phyloP scores from a whole-genome alignment of 202 grass and related monocot species.

The Saccharum hybrid region DNA sequence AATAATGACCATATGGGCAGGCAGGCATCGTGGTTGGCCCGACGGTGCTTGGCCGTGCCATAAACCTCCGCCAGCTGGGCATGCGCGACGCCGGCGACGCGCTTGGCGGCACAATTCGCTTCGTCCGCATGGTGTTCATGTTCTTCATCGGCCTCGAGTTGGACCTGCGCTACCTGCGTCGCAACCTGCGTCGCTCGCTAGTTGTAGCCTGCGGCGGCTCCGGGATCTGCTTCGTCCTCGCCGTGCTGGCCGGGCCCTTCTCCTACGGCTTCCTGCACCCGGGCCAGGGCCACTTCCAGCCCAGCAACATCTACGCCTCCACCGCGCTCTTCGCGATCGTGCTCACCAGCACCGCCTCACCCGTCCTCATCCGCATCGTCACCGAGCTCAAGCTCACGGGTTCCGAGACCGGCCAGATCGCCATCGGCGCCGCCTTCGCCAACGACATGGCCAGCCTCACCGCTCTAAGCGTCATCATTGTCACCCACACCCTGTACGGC shows the following conservation, averaged over 20 bases:
- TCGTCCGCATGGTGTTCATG: conserved; percentile 62
- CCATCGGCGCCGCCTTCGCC: conserved; percentile 67
- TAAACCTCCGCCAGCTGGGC: conserved; percentile 36
- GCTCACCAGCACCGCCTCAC: conserved; percentile 57
- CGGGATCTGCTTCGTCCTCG: conserved; percentile 38
- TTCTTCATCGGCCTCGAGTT: conserved; percentile 77
- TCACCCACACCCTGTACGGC: conserved; percentile 21
- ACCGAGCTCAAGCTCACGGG: conserved; percentile 77
- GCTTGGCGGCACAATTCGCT: conserved; percentile 23
- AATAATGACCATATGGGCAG: background rate
- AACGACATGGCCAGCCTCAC: conserved; percentile 58
- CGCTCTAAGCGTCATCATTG: conserved; percentile 29
- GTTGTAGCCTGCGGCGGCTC: conserved; percentile 46
- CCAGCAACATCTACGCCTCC: conserved; percentile 41
- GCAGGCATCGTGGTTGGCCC: conserved; percentile 59
- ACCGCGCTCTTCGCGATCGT: conserved; percentile 37
- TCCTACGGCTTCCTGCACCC: background rate
- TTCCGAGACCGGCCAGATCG: conserved; percentile 71
- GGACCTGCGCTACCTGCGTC: conserved; percentile 68
- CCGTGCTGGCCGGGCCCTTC: conserved; percentile 10
- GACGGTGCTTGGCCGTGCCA: conserved; percentile 42
- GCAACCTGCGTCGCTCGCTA: conserved; percentile 50
- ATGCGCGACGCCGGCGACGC: conserved; percentile 41
- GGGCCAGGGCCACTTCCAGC: background rate
- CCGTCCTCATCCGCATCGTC: conserved; percentile 61